Conservation (phyloP, 2,329 filamentous ascomycete genomes). For the Fusarium nisikadoi region DNA sequence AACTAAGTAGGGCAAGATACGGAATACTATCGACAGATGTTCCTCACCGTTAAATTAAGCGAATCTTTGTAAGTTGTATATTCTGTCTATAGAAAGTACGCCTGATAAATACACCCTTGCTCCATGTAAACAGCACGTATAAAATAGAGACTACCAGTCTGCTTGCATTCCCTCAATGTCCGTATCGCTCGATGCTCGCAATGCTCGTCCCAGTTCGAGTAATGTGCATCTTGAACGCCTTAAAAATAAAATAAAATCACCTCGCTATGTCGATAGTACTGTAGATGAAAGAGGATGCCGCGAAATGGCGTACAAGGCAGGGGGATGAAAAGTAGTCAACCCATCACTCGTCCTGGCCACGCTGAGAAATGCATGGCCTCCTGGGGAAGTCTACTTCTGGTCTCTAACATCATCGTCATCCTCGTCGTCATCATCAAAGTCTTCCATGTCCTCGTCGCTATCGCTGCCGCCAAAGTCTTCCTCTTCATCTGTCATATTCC, state of each 20-base stretch:
- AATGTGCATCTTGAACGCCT: conserved; percentile 37
- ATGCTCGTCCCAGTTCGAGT: conserved; percentile 22
- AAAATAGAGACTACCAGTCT: conserved; percentile 21
- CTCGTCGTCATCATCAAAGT: conserved; percentile 68
- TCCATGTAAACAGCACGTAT: conserved; percentile 30
- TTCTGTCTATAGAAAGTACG: conserved; percentile 28
- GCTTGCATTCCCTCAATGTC: conserved; percentile 24
- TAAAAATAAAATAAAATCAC: conserved; percentile 27
- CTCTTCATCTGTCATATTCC: conserved; percentile 80
- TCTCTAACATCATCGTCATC: conserved; percentile 61
- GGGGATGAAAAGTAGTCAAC: background rate
- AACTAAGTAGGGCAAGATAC: background rate
- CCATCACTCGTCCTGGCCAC: background rate
- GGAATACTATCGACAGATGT: background rate
- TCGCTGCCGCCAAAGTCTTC: conserved; percentile 83
- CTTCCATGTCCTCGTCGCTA: conserved; percentile 70
- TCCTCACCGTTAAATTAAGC: background rate
- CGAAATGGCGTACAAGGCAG: background rate
- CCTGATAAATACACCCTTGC: conserved; percentile 30
- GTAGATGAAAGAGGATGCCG: conserved; percentile 29
- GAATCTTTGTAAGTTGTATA: conserved; percentile 1
- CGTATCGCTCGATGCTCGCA: conserved; percentile 1
- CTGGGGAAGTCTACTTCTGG: conserved; percentile 28
- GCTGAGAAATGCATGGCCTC: background rate
- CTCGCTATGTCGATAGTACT: conserved; percentile 40